phyloP scores from a whole-genome alignment of 257 asterid genomes.

The Ehretia macrophylla region DNA sequence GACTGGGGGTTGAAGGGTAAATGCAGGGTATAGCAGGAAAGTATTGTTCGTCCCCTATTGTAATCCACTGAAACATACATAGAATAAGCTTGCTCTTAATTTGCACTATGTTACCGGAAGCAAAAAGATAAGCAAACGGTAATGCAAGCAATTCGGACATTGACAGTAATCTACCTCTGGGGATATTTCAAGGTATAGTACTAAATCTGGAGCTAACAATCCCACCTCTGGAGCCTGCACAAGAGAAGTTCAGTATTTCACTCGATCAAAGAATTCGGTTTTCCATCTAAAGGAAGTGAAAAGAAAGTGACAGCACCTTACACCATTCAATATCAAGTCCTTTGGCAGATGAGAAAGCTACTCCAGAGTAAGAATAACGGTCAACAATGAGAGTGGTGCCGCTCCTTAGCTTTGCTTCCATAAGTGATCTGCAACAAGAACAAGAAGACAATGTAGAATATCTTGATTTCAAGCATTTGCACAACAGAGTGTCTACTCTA shows the following conservation, averaged over 20 bases:
- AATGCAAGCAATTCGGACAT: not conserved
- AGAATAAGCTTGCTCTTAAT: too few relatives aligned
- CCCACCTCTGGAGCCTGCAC: slow-evolving; percentile 89
- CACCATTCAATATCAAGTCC: slow-evolving; percentile 87
- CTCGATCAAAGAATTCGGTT: not conserved
- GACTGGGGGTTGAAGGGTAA: not conserved
- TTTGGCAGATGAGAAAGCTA: slow-evolving; percentile 90
- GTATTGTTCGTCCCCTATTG: too few relatives aligned
- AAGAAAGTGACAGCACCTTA: slow-evolving; percentile 53
- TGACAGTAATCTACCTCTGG: slow-evolving; percentile 51
- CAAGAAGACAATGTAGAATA: not conserved
- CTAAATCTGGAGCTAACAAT: slow-evolving; percentile 88
- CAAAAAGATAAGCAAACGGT: too few relatives aligned
- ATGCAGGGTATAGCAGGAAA: too few relatives aligned
- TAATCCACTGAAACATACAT: too few relatives aligned
- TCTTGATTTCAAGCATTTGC: not conserved
- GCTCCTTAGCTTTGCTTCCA: slow-evolving; percentile 78
- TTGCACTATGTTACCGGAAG: too few relatives aligned
- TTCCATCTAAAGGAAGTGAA: not conserved
- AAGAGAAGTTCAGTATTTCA: slow-evolving; percentile 3
- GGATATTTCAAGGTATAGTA: slow-evolving; percentile 79
- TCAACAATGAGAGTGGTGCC: slow-evolving; percentile 79
- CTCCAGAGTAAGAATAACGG: slow-evolving; percentile 88
- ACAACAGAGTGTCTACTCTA: not conserved
- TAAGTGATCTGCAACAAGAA: slow-evolving; percentile 44